A percentile compares a stretch with the other conserved stretches of the same genome.
Evolutionary conservation across 2,329 filamentous ascomycete species (phyloP).

Genomic region (Paracamarosporium sp.): DNA sequence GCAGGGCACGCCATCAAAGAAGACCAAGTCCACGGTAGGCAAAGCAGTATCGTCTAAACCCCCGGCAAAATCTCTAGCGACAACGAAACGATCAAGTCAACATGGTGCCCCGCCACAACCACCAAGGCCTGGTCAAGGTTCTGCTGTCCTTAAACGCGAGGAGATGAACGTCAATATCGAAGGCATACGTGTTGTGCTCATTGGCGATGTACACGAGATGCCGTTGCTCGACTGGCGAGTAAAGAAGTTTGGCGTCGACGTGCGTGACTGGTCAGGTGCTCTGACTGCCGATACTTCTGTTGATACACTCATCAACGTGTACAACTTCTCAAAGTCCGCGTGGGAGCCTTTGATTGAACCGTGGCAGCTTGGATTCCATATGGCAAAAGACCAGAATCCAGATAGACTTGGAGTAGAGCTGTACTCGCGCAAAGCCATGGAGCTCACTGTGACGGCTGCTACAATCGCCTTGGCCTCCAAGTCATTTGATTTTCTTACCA

Average conservation of each 20-base stretch:
- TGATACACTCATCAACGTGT: conserved; percentile 94
- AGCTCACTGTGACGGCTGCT: conserved; percentile 90
- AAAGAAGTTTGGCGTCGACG: conserved; percentile 84
- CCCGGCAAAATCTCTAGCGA: conserved; percentile 55
- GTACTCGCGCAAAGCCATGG: conserved; percentile 87
- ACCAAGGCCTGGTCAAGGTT: conserved; percentile 53
- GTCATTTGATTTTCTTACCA: conserved; percentile 86
- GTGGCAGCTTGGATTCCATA: conserved; percentile 91
- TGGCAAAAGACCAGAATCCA: conserved; percentile 77
- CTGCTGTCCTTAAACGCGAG: conserved; percentile 70
- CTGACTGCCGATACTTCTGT: conserved; percentile 89
- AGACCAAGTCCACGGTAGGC: conserved; percentile 56
- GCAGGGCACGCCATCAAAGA: conserved; percentile 55
- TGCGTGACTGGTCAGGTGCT: conserved; percentile 88
- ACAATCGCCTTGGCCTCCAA: conserved; percentile 94
- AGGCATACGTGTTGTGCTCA: conserved; percentile 89
- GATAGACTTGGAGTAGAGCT: conserved; percentile 83
- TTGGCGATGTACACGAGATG: conserved; percentile 94
- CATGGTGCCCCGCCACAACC: conserved; percentile 65
- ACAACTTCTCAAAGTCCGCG: conserved; percentile 98
- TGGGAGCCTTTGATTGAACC: conserved; percentile 98
- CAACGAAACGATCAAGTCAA: conserved; percentile 51
- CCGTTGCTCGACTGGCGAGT: conserved; percentile 93
- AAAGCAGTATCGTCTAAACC: conserved; percentile 55
- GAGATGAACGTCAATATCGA: conserved; percentile 86